Evolutionary conservation across 768 basidiomycete genomes (phyloP).

Genomic region (Mycena filopes): DNA sequence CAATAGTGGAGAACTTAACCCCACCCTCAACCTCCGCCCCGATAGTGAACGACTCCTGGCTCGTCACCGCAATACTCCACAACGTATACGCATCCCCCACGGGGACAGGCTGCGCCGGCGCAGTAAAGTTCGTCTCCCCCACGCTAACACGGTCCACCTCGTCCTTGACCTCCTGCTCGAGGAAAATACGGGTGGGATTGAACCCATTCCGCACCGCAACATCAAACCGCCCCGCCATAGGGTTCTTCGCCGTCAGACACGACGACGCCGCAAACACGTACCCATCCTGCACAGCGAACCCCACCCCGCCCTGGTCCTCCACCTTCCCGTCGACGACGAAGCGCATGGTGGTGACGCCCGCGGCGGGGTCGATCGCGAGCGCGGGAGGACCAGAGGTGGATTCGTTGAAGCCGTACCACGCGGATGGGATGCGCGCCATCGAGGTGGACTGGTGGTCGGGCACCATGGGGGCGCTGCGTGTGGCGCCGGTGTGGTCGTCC

Average conservation of each 20-base stretch:
- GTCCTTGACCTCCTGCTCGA: not conserved
- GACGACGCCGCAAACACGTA: not conserved
- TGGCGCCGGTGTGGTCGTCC: not conserved
- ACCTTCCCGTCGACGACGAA: not conserved
- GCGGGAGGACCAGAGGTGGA: not conserved
- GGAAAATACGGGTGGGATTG: not conserved
- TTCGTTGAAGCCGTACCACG: not conserved
- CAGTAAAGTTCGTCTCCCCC: too few relatives aligned
- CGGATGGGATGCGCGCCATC: not conserved
- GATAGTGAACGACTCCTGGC: too few relatives aligned
- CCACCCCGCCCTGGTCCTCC: constrained; percentile 3
- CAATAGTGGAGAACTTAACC: too few relatives aligned
- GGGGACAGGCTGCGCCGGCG: too few relatives aligned
- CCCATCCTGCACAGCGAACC: constrained; percentile 8
- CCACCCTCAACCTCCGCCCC: too few relatives aligned
- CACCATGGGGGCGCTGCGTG: not conserved
- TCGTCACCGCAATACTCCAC: too few relatives aligned
- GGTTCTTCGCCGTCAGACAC: not conserved
- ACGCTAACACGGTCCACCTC: too few relatives aligned
- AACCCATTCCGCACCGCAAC: not conserved
- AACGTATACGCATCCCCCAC: too few relatives aligned
- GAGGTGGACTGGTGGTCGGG: too few relatives aligned
- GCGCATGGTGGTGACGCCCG: not conserved
- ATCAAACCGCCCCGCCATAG: not conserved
- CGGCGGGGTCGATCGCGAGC: not conserved